Evolutionary conservation across 2,329 filamentous ascomycete species (phyloP).

Genomic region (Cladophialophora chaetospira): DNA sequence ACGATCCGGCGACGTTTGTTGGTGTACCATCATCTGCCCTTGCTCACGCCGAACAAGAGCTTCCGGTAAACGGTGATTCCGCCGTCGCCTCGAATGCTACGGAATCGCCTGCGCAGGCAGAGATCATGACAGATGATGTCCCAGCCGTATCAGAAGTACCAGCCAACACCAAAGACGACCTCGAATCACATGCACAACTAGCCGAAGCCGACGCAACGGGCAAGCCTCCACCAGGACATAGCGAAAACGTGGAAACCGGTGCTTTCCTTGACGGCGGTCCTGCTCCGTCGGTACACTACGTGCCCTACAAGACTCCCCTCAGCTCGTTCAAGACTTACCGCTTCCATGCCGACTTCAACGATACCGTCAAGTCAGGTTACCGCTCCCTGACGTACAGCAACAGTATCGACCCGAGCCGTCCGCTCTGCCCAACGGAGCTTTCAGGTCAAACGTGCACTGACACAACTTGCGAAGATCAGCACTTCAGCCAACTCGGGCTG

Average conservation of each 20-base stretch:
- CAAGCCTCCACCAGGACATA: slow-evolving; percentile 11
- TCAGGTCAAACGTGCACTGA: slow-evolving; percentile 73
- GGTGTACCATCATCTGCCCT: background rate
- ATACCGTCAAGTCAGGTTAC: slow-evolving; percentile 72
- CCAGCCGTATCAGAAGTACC: slow-evolving; percentile 15
- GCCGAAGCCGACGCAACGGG: slow-evolving; percentile 17
- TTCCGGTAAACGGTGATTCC: background rate
- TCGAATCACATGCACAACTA: slow-evolving; percentile 17
- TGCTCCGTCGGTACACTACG: slow-evolving; percentile 42
- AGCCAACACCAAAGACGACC: slow-evolving; percentile 16
- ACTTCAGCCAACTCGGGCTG: slow-evolving; percentile 73
- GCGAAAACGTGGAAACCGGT: background rate
- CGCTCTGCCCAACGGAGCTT: slow-evolving; percentile 76
- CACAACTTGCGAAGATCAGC: slow-evolving; percentile 71
- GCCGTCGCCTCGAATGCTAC: background rate
- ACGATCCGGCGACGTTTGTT: slow-evolving; percentile 22
- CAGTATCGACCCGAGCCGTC: slow-evolving; percentile 74
- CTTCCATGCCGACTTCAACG: slow-evolving; percentile 76
- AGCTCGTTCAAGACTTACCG: slow-evolving; percentile 83
- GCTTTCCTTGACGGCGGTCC: slow-evolving; percentile 10
- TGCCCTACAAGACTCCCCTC: slow-evolving; percentile 81
- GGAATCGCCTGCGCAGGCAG: background rate
- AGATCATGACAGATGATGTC: background rate
- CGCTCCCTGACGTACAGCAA: slow-evolving; percentile 93
- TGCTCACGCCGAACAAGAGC: background rate